Evolutionary conservation across 2,329 filamentous ascomycete species (phyloP).

Genomic region (Rhinocladiella mackenziei): DNA sequence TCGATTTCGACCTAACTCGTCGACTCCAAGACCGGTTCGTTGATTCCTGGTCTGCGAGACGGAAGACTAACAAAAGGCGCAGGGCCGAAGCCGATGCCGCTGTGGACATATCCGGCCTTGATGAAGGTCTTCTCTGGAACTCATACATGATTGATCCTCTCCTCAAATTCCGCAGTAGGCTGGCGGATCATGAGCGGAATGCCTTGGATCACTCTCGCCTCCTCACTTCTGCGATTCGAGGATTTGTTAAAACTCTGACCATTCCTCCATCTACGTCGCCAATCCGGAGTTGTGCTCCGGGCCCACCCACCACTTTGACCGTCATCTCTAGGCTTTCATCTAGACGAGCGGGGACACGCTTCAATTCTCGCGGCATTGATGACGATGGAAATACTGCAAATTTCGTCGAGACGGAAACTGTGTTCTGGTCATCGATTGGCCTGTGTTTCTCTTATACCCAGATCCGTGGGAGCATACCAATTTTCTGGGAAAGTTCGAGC

Average conservation of each 20-base stretch:
- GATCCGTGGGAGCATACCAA: conserved; percentile 83
- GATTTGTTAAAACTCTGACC: conserved; percentile 82
- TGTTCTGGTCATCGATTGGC: conserved; percentile 74
- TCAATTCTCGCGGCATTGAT: conserved; percentile 96
- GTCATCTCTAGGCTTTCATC: conserved; percentile 90
- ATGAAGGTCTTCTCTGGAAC: conserved; percentile 94
- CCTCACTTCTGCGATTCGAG: conserved; percentile 87
- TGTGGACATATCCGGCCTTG: conserved; percentile 88
- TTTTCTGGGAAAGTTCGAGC: conserved; percentile 94
- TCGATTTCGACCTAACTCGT: conserved; percentile 96
- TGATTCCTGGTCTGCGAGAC: conserved; percentile 14
- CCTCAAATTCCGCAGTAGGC: conserved; percentile 78
- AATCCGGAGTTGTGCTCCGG: conserved; percentile 64
- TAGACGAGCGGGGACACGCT: conserved; percentile 83
- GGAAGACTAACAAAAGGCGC: conserved; percentile 24
- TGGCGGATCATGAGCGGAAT: conserved; percentile 69
- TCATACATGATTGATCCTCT: conserved; percentile 96
- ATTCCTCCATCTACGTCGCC: conserved; percentile 69
- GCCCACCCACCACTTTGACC: conserved; percentile 77
- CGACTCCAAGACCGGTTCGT: conserved; percentile 77
- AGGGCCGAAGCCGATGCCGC: conserved; percentile 71
- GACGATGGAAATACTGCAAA: conserved; percentile 97
- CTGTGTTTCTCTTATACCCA: conserved; percentile 92
- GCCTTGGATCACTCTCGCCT: conserved; percentile 83
- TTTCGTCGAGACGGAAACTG: conserved; percentile 96